Base-by-base conservation (phyloP, 2,329 filamentous ascomycete species). In the Aspergillus puulaauensis region DNA sequence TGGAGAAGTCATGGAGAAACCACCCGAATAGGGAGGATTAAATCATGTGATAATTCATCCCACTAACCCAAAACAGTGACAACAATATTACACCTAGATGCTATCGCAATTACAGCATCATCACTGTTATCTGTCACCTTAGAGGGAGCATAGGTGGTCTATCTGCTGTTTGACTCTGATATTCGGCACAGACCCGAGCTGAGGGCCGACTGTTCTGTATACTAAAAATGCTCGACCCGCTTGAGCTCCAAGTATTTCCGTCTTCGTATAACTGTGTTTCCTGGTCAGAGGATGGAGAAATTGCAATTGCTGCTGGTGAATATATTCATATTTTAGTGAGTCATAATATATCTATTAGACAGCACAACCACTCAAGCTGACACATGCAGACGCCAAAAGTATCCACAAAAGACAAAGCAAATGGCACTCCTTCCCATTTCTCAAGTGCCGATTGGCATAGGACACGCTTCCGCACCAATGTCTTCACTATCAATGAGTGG, bases 271-370 rank as follows among this genome's bases (percentile, higher is more conserved):
- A 82, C 63, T 82, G 81, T 49, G 69, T 87, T n/a, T 75, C 79
- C 52, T 87, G 85, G 83, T 86, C 84, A 6, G 70, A 76, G 40
- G 83, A 86, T 63, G 82, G 83, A 46, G 80, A 82, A 49, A 76
- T 87, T 45, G 84, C 83, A 6, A 70, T 86, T 47, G 82, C 82
- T 14, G 80, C 79, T 11, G 81, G 82, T 52, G 83, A 86, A 64
- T 73, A 77, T 60, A 77, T 86, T 17, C 77, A 83, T 43, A 73
- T 86, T 40, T 66, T 86, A 61, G 75, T 83, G 35, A 59, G 69
- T 66, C 12, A 49, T 35, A 40, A 33, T 11, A 17, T 15, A 17
- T 8, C 6, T 46, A n/a, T 2, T 24, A 11, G 14, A 35, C n/a
- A 14, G 3, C 17, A 6, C 8, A 41, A 31, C 7, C 37, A 21